Evolutionary conservation across 23 red algal species (phyloP).

Genomic region (Gracilaria domingensis): DNA sequence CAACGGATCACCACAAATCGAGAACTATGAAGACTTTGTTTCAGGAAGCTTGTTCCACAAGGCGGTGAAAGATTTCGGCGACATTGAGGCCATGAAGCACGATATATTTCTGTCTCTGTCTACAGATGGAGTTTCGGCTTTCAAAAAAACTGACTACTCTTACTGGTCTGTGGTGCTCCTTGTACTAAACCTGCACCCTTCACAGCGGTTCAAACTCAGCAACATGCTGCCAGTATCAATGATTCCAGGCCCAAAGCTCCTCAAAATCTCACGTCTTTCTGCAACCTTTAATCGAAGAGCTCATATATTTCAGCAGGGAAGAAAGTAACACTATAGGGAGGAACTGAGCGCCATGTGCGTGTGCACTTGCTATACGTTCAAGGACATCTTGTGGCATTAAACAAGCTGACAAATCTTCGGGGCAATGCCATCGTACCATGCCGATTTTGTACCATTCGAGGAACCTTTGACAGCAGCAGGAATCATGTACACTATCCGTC

Average conservation of each 20-base stretch:
- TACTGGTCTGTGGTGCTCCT: not conserved
- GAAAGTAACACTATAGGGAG: no score
- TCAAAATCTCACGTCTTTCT: not conserved
- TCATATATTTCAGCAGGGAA: no score
- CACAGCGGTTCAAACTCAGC: not conserved
- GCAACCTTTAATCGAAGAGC: no score
- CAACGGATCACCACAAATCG: not conserved
- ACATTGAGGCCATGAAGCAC: not conserved
- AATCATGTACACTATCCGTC: no score
- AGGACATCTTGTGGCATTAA: no score
- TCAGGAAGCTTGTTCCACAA: not conserved
- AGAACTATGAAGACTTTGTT: constrained; percentile 1
- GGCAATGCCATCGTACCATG: no score
- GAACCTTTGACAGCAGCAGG: no score
- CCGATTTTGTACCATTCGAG: no score
- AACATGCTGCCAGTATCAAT: constrained; percentile 10
- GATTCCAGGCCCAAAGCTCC: constrained; percentile 9
- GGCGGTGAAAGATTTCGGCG: not conserved
- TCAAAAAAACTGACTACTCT: not conserved
- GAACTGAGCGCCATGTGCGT: no score
- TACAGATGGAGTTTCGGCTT: constrained; percentile 21
- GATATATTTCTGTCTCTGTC: constrained; percentile 14
- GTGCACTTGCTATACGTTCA: no score
- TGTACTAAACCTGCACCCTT: constrained; percentile 9
- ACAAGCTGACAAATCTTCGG: no score